phyloP scores from a whole-genome alignment of 495 filamentous ascomycete species.

The Immersiella caudata region DNA sequence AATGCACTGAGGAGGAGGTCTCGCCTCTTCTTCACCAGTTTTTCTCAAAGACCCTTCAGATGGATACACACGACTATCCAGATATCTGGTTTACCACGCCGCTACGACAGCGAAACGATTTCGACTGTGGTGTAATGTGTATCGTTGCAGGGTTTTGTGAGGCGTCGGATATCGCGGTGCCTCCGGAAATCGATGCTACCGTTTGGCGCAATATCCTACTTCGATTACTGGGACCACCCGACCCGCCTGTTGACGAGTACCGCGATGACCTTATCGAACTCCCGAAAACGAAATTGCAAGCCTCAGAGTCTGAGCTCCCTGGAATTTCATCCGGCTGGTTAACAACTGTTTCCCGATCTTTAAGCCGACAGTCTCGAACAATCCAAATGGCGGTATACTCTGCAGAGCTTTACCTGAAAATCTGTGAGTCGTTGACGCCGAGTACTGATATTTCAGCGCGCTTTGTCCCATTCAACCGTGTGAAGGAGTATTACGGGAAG shows the following conservation, averaged over 20 bases:
- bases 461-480: no score
- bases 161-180: slow-evolving; percentile 11
- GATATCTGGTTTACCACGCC: slow-evolving; percentile 12
- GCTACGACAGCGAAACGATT: slow-evolving; percentile 1
- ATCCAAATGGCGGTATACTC: no score
- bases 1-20: slow-evolving; percentile 5
- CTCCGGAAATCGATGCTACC: slow-evolving; percentile 9
- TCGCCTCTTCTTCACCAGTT: slow-evolving; percentile 6
- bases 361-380: no score
- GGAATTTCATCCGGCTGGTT: no score
- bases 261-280: background rate
- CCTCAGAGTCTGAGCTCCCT: no score
- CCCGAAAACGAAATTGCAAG: no score
- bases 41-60: slow-evolving; percentile 12
- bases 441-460: no score
- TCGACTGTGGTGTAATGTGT: slow-evolving; percentile 12
- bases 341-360: no score
- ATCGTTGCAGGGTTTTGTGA: slow-evolving; percentile 15
- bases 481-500: no score
- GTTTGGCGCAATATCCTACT: slow-evolving; percentile 14
- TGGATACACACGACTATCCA: background rate
- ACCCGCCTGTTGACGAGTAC: background rate
- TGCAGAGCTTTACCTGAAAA: no score
- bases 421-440: no score
- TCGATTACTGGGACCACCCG: slow-evolving; percentile 9